phyloP scores from a whole-genome alignment of 495 filamentous ascomycete genomes.

The Trichoderma parareesei region DNA sequence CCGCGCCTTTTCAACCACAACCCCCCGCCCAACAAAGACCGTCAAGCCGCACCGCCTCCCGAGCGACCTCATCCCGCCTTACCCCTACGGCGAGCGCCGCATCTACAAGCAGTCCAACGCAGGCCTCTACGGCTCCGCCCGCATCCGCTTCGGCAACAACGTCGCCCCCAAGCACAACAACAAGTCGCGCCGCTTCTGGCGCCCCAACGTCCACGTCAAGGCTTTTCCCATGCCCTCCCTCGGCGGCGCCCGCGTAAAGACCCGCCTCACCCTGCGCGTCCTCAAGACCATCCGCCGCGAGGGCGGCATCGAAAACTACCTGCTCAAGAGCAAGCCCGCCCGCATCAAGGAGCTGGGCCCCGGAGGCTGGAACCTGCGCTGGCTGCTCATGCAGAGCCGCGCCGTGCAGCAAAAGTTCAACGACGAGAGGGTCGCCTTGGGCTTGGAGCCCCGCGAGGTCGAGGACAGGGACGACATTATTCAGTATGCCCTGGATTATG shows the following conservation, averaged over 20 bases:
- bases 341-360: conserved; percentile 79
- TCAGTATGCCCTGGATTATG: conserved; percentile 15
- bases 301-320: conserved; percentile 85
- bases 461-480: conserved; percentile 6
- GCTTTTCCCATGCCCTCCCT: conserved; percentile 64
- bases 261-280: conserved; percentile 67
- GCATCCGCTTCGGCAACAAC: conserved; percentile 86
- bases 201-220: conserved; percentile 77
- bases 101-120: conserved; percentile 82
- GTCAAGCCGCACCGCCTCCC: conserved; percentile 19
- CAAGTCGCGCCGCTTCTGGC: conserved; percentile 82
- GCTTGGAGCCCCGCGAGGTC: conserved; percentile 22
- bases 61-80: conserved; percentile 50
- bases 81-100: conserved; percentile 73
- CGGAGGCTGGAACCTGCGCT: conserved; percentile 79
- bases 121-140: conserved; percentile 71
- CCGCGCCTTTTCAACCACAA: conserved; percentile 21
- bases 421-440: conserved; percentile 40
- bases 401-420: conserved; percentile 51
- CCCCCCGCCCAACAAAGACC: conserved; percentile 19
- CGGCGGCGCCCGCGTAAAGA: conserved; percentile 50
- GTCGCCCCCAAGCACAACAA: conserved; percentile 67
- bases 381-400: conserved; percentile 71
- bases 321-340: conserved; percentile 62
- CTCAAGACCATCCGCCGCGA: conserved; percentile 80